phyloP scores from a whole-genome alignment of 768 basidiomycete genomes.

The Lentinula sp. region DNA sequence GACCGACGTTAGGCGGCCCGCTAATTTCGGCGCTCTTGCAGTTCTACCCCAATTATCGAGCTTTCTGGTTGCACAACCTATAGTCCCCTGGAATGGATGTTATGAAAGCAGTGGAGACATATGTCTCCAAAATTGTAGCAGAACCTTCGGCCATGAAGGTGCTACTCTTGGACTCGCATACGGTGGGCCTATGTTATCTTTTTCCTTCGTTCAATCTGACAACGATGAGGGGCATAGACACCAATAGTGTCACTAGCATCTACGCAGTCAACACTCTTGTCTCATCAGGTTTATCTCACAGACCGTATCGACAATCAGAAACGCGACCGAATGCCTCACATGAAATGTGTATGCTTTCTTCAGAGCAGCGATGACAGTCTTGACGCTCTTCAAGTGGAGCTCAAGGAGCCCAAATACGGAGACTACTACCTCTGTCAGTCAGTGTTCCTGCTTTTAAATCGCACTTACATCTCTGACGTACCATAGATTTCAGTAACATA shows the following conservation, averaged over 20 bases:
- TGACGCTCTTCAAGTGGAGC: constrained; percentile 75
- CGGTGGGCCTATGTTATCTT: constrained; percentile 43
- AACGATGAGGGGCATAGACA: constrained; percentile 45
- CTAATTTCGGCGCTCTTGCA: too few relatives aligned
- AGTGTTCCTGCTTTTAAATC: constrained; percentile 20
- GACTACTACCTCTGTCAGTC: constrained; percentile 98
- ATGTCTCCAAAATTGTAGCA: constrained; percentile 84
- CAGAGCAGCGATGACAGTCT: constrained; percentile 79
- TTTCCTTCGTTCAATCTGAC: not conserved
- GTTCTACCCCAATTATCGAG: not conserved
- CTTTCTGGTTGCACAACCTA: not conserved
- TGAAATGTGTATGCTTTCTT: constrained; percentile 96
- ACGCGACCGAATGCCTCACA: constrained; percentile 88
- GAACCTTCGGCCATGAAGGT: constrained; percentile 92
- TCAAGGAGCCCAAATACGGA: constrained; percentile 89
- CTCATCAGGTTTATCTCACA: constrained; percentile 96
- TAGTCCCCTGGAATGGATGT: constrained; percentile 69
- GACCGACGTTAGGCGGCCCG: too few relatives aligned
- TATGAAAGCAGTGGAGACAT: constrained; percentile 90
- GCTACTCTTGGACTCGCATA: constrained; percentile 88
- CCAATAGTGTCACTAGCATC: constrained; percentile 93
- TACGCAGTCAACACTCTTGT: constrained; percentile 87
- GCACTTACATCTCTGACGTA: constrained; percentile 14
- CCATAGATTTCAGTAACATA: constrained; percentile 89
- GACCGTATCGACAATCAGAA: constrained; percentile 95